Percentiles rank a stretch among this genome's conserved stretches.
phyloP scores from a whole-genome alignment of 345 rosid species.

The Erodium maritimum region DNA sequence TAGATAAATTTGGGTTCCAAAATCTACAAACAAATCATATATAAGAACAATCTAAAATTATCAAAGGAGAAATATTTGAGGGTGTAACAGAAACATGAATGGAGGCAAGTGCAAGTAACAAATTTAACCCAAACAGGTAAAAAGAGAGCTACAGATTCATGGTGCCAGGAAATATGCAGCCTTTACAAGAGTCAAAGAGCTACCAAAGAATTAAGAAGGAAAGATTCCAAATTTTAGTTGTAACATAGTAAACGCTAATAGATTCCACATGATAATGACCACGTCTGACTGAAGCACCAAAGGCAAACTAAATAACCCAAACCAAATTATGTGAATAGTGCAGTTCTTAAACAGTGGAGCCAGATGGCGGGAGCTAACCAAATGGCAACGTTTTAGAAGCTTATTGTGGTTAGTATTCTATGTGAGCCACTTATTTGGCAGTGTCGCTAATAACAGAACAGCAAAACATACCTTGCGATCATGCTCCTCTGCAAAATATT shows the following conservation, averaged over 20 bases:
- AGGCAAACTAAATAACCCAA: background rate
- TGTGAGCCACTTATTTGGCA: background rate
- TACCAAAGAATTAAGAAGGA: too few relatives aligned
- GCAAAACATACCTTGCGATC: constrained; percentile 55
- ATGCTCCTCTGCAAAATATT: constrained; percentile 93
- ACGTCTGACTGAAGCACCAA: background rate
- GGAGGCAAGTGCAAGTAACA: background rate
- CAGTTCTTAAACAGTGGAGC: background rate
- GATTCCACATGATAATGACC: background rate
- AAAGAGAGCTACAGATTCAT: background rate
- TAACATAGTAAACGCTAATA: too few relatives aligned
- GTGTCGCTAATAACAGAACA: background rate
- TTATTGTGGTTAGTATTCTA: background rate
- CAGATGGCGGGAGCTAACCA: background rate
- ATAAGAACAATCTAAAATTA: background rate
- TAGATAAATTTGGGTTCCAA: too few relatives aligned
- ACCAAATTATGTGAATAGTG: background rate
- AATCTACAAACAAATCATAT: background rate
- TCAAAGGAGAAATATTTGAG: background rate
- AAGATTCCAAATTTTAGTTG: background rate
- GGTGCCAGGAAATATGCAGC: background rate
- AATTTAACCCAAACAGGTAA: background rate
- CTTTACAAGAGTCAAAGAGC: background rate
- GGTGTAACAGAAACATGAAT: background rate
- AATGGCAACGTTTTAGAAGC: background rate